Conservation (phyloP, 495 filamentous ascomycete species). For the Cryomyces antarcticus region DNA sequence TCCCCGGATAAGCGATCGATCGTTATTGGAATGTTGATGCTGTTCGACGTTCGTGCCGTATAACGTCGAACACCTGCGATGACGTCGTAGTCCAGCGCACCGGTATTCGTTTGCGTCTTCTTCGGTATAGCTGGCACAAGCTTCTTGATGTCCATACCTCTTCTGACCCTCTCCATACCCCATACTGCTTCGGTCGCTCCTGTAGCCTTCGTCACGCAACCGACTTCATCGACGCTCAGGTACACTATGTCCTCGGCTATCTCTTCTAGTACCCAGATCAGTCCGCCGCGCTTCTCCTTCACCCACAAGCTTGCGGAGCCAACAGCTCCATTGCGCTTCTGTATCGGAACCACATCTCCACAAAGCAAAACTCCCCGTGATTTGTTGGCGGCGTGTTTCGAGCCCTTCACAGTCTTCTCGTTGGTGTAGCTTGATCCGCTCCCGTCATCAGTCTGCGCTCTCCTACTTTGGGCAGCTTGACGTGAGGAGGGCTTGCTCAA, state of each 20-base stretch:
- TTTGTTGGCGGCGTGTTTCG: conserved; percentile 40
- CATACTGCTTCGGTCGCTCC: conserved; percentile 62
- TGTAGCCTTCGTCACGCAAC: conserved; percentile 40
- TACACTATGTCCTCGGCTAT: conserved; percentile 83
- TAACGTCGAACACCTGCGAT: conserved; percentile 55
- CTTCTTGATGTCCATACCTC: conserved; percentile 49
- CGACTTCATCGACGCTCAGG: conserved; percentile 51
- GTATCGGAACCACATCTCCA: conserved; percentile 91
- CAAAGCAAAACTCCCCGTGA: conserved; percentile 84
- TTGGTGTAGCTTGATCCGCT: conserved; percentile 36
- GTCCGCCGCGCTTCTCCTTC: conserved; percentile 79
- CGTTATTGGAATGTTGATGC: conserved; percentile 58
- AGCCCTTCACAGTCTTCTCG: conserved; percentile 22
- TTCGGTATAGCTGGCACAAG: conserved; percentile 69
- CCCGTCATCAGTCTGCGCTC: conserved; percentile 57
- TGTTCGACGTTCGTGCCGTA: conserved; percentile 52
- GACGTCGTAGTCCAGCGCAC: conserved; percentile 48
- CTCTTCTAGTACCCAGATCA: conserved; percentile 97
- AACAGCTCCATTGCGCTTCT: conserved; percentile 77
- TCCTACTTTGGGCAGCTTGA: conserved; percentile 26
- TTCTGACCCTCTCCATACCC: conserved; percentile 43
- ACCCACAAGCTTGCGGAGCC: conserved; percentile 94
- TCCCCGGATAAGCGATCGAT: conserved; percentile 45
- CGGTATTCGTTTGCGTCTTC: conserved; percentile 35
- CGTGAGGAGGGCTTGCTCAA: conserved; percentile 76